Percentiles rank a stretch among this genome's conserved stretches.
phyloP scores from a whole-genome alignment of 2,329 filamentous ascomycete genomes.

The Trichoderma gracile region DNA sequence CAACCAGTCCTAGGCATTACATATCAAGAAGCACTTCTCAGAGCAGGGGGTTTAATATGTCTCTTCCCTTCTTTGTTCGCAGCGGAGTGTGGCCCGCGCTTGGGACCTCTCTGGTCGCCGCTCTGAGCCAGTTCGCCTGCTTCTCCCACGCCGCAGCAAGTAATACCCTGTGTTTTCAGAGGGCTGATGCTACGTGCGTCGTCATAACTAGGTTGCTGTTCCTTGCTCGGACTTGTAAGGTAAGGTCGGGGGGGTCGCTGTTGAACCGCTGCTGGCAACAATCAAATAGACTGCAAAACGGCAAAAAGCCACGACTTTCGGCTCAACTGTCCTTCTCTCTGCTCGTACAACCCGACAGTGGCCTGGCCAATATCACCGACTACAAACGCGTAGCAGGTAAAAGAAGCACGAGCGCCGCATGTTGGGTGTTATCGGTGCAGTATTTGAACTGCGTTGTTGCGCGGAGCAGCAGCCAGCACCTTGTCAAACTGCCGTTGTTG shows the following conservation, averaged over 20 bases:
- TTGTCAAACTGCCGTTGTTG: neutral
- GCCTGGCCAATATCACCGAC: neutral
- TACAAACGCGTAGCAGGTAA: neutral
- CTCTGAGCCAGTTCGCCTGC: neutral
- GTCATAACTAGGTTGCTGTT: slow-evolving; percentile 12
- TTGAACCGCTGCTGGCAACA: neutral
- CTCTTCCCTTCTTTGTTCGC: neutral
- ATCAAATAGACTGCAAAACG: neutral
- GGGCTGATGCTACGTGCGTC: slow-evolving; percentile 10
- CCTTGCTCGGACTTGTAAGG: neutral
- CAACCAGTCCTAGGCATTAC: no score
- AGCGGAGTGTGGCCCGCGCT: neutral
- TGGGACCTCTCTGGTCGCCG: neutral
- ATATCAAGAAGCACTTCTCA: slow-evolving; percentile 16
- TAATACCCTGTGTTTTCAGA: neutral
- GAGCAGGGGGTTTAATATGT: neutral
- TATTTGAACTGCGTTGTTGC: neutral
- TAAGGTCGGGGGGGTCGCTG: neutral
- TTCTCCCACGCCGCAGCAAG: neutral
- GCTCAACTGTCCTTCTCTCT: neutral
- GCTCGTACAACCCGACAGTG: neutral
- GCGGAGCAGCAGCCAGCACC: neutral
- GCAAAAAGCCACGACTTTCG: neutral
- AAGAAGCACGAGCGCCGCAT: neutral
- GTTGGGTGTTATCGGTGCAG: neutral